phyloP scores from a whole-genome alignment of 2,329 filamentous ascomycete genomes.

The Pseudocercospora crystallina region DNA sequence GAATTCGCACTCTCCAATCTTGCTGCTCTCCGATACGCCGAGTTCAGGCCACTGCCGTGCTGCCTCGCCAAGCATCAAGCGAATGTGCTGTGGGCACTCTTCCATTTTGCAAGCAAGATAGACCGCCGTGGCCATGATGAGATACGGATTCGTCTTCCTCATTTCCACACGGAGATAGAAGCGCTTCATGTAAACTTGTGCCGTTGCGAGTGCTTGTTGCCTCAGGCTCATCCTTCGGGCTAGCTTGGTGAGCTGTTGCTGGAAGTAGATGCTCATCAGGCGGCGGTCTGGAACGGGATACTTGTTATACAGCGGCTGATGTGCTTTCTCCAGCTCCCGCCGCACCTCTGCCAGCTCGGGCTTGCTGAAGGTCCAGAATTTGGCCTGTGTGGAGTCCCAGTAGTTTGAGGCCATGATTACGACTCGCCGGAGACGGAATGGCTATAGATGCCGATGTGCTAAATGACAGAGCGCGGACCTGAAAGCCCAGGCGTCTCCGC shows the following conservation, averaged over 20 bases:
- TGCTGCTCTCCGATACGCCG: slow-evolving; percentile 72
- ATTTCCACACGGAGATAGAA: slow-evolving; percentile 93
- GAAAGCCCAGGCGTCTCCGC: no score
- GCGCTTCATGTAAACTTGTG: slow-evolving; percentile 89
- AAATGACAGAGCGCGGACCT: no score
- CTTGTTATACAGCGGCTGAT: slow-evolving; percentile 70
- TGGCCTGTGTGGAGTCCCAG: slow-evolving; percentile 91
- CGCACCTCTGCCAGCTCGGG: slow-evolving; percentile 75
- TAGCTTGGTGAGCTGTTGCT: slow-evolving; percentile 79
- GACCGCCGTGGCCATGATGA: slow-evolving; percentile 87
- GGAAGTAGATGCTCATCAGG: slow-evolving; percentile 87
- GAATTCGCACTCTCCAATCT: slow-evolving; percentile 92
- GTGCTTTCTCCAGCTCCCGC: slow-evolving; percentile 69
- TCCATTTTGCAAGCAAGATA: slow-evolving; percentile 98
- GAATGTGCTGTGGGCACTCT: slow-evolving; percentile 93
- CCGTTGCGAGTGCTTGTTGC: slow-evolving; percentile 90
- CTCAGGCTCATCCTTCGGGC: slow-evolving; percentile 80
- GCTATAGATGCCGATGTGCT: no score
- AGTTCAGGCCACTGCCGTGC: slow-evolving; percentile 81
- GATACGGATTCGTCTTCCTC: slow-evolving; percentile 86
- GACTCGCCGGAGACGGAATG: neutral
- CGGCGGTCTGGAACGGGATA: slow-evolving; percentile 80
- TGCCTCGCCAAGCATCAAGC: slow-evolving; percentile 83
- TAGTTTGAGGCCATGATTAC: slow-evolving; percentile 83
- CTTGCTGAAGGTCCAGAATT: slow-evolving; percentile 86